These are phyloP conservation scores for Trichophyton simii DNA, from an alignment of 2,329 filamentous ascomycete genomes.

Conservation along the genomic window DNA sequence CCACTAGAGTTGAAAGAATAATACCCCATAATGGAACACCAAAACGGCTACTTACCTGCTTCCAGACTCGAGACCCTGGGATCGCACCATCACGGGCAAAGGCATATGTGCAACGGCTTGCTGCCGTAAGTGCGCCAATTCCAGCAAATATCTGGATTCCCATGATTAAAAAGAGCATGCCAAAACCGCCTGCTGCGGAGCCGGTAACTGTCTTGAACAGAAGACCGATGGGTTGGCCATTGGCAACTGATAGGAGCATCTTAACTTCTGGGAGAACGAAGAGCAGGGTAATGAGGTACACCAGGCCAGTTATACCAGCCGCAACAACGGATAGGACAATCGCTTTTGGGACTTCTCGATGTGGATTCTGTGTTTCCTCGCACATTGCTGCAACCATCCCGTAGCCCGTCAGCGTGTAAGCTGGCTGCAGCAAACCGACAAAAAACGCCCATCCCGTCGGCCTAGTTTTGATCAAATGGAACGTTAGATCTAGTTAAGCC, in stretches of 20 bases:
- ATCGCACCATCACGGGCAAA: constrained; percentile 66
- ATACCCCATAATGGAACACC: constrained; percentile 61
- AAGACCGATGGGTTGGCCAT: constrained; percentile 61
- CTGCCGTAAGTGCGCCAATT: constrained; percentile 60
- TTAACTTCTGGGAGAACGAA: constrained; percentile 61
- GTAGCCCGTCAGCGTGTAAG: constrained; percentile 42
- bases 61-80: constrained; percentile 55
- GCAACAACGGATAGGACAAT: constrained; percentile 58
- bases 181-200: constrained; percentile 60
- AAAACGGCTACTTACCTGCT: constrained; percentile 49
- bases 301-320: constrained; percentile 51
- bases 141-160: constrained; percentile 68
- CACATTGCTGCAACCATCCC: constrained; percentile 62
- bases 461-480: constrained; percentile 23
- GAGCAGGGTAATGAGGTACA: constrained; percentile 61
- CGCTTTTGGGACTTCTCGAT: constrained; percentile 56
- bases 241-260: constrained; percentile 51
- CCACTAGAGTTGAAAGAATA: constrained; percentile 53
- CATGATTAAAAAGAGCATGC: constrained; percentile 60
- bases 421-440: constrained; percentile 55
- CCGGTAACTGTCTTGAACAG: constrained; percentile 67
- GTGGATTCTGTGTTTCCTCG: constrained; percentile 57
- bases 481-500: too few species aligned
- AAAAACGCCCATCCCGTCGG: constrained; percentile 60
- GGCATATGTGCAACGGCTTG: constrained; percentile 61